These are phyloP conservation scores for Astrothelium subdiscretum DNA, from an alignment of 495 filamentous ascomycete species.

Conservation along the genomic window DNA sequence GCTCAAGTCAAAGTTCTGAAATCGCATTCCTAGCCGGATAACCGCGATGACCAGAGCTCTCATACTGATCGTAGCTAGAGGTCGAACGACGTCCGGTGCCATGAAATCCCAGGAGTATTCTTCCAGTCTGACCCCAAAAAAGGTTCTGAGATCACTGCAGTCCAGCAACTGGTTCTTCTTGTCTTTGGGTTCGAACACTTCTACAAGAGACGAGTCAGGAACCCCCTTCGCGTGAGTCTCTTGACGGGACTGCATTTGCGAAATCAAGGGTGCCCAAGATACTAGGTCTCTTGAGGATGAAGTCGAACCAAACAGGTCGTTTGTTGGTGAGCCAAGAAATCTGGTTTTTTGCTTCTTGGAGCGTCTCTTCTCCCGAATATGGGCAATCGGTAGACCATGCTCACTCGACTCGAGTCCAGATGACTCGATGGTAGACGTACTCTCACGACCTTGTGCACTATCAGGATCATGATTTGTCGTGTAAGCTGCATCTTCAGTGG, in stretches of 20 bases:
- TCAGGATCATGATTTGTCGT: too few species aligned
- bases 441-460: too few species aligned
- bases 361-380: neutral
- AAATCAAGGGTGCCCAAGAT: neutral
- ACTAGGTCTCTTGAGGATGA: neutral
- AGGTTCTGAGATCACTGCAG: neutral
- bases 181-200: neutral
- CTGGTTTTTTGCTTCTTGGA: neutral
- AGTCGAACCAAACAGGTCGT: neutral
- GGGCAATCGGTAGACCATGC: neutral
- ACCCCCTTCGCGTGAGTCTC: neutral
- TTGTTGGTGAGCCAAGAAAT: neutral
- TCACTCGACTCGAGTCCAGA: neutral
- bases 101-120: neutral
- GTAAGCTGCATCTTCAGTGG: neutral
- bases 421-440: neutral
- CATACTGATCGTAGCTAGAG: neutral
- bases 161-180: neutral
- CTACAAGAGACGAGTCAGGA: neutral
- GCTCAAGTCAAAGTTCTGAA: neutral
- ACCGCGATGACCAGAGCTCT: neutral
- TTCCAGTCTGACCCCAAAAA: neutral
- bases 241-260: neutral
- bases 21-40: neutral
- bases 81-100: neutral